Percentiles rank a stretch among this genome's conserved stretches.
Conservation (phyloP, 1,284 basidiomycete species). For the Fomitopsis schrenkii region DNA sequence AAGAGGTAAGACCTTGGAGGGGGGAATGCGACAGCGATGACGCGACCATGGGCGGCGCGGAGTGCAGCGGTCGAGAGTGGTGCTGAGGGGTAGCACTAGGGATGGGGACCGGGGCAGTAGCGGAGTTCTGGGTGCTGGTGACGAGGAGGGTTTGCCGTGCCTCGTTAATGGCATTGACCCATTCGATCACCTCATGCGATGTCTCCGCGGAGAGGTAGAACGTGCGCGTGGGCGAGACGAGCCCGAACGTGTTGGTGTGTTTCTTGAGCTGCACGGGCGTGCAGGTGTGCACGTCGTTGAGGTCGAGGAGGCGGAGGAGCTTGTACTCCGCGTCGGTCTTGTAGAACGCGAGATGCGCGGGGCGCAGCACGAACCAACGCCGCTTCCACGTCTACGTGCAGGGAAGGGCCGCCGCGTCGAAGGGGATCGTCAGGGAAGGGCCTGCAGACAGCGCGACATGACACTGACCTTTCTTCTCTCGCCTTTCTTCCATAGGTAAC, state of each 20-base stretch:
- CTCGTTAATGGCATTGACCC: slow-evolving; percentile 83
- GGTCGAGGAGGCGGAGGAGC: slow-evolving; percentile 85
- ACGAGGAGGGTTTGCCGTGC: slow-evolving; percentile 64
- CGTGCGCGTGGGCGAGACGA: slow-evolving; percentile 90
- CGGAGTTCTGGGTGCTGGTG: slow-evolving; percentile 54
- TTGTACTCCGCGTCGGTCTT: slow-evolving; percentile 94
- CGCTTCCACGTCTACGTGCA: slow-evolving; percentile 89
- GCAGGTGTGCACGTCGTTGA: slow-evolving; percentile 88
- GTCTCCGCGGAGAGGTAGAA: slow-evolving; percentile 87
- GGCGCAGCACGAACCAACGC: slow-evolving; percentile 95
- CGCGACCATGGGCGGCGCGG: slow-evolving; percentile 16
- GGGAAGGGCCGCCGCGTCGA: slow-evolving; percentile 6
- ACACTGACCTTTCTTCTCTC: slow-evolving; percentile 86
- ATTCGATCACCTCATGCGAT: slow-evolving; percentile 70
- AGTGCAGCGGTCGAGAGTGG: slow-evolving; percentile 10
- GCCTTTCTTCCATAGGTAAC: slow-evolving; percentile 91
- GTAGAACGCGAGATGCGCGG: slow-evolving; percentile 94
- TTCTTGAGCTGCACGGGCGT: slow-evolving; percentile 87
- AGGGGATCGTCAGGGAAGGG: slow-evolving; percentile 8
- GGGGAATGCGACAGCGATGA: slow-evolving; percentile 33
- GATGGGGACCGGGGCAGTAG: slow-evolving; percentile 42
- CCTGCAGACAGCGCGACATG: slow-evolving; percentile 3
- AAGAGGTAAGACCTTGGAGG: slow-evolving; percentile 51
- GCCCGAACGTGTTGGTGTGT: slow-evolving; percentile 86
- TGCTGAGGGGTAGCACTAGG: slow-evolving; percentile 31